phyloP scores from a whole-genome alignment of 768 basidiomycete species.

The Chalciporus chontae region DNA sequence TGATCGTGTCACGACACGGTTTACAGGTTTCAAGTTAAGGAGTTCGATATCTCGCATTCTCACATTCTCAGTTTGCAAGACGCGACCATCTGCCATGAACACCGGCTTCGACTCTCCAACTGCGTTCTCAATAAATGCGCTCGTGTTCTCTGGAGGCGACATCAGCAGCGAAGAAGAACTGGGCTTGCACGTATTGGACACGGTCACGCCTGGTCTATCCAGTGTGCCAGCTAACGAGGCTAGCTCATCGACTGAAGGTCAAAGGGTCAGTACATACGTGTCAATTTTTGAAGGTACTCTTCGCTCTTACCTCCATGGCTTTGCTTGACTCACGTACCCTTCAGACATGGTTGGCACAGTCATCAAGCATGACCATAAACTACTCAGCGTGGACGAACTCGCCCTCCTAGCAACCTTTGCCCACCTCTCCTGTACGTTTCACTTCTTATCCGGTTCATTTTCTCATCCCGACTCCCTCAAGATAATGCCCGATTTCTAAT shows the following conservation, averaged over 20 bases:
- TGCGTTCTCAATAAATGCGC: conserved; percentile 18
- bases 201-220: conserved; percentile 12
- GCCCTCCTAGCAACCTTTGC: conserved; percentile 40
- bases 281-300: conserved; percentile 28
- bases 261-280: conserved; percentile 25
- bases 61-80: neutral
- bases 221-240: neutral
- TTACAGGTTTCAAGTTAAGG: neutral
- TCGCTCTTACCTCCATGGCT: neutral
- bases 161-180: conserved; percentile 14
- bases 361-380: conserved; percentile 43
- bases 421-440: conserved; percentile 47
- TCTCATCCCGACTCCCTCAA: conserved; percentile 24
- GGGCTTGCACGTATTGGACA: conserved; percentile 5
- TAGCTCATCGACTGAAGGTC: conserved; percentile 2
- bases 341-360: conserved; percentile 58
- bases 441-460: neutral
- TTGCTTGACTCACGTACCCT: conserved; percentile 1
- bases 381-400: conserved; percentile 51
- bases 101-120: conserved; percentile 6
- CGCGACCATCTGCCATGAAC: conserved; percentile 7
- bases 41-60: neutral
- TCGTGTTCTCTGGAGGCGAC: conserved; percentile 32
- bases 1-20: conserved; percentile 3
- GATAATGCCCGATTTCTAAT: conserved; percentile 61